Evolutionary conservation across 176 grass and related monocot species (phyloP).

Genomic region (Calamus simplicifolius): DNA sequence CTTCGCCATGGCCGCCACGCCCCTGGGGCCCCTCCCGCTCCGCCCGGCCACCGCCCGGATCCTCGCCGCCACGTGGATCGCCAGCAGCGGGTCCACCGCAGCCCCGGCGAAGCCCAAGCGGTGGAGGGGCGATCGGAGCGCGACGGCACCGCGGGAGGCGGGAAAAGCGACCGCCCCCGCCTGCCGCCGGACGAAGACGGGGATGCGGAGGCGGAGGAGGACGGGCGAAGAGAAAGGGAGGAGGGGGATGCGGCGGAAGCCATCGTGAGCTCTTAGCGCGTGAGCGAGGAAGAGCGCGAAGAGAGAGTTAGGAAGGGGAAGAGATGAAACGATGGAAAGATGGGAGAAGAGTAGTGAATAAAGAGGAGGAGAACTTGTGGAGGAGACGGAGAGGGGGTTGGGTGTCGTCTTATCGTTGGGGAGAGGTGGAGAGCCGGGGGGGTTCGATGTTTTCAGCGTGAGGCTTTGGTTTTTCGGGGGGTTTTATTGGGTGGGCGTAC

Average conservation of each 20-base stretch:
- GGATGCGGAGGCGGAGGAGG: too few relatives aligned
- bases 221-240: too few relatives aligned
- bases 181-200: too few relatives aligned
- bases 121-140: neutral
- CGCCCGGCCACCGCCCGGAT: conserved; percentile 3
- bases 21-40: conserved; percentile 7
- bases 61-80: neutral
- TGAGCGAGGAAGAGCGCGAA: neutral
- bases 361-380: neutral
- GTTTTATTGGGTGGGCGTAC: too few relatives aligned
- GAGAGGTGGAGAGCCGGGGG: neutral
- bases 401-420: neutral
- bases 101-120: conserved; percentile 2
- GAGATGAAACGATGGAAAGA: neutral
- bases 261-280: neutral
- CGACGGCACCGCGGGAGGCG: conserved; percentile 3
- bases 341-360: neutral
- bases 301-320: neutral
- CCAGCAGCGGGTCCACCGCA: neutral
- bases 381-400: neutral
- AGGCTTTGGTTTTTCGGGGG: too few relatives aligned
- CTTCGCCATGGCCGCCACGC: conserved; percentile 27
- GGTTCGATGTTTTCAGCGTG: neutral
- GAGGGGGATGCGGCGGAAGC: conserved; percentile 5
- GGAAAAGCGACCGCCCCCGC: too few relatives aligned